A percentile compares a stretch with the other conserved stretches of the same genome.
Conservation (phyloP, 805 yeast genomes). For the Wickerhamomyces sydowiorum region DNA sequence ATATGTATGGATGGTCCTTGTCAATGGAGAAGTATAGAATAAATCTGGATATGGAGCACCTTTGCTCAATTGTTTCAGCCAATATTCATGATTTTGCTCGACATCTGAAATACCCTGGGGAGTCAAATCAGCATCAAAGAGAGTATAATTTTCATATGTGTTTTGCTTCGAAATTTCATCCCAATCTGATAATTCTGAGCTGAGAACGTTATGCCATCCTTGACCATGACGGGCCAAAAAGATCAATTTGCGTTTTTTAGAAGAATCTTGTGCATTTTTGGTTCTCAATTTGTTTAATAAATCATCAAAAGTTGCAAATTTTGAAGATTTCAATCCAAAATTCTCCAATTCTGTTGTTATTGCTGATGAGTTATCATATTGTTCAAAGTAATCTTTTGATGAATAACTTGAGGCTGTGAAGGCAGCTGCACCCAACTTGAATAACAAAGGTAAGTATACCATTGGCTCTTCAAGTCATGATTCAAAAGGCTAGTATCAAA, state of each 20-base stretch:
- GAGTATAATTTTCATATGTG: background rate
- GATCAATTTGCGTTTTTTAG: background rate
- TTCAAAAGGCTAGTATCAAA: no score
- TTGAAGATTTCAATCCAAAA: background rate
- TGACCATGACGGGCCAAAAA: background rate
- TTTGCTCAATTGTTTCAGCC: background rate
- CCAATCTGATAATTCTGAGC: background rate
- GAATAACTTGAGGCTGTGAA: background rate
- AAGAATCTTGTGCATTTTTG: background rate
- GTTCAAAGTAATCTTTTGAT: background rate
- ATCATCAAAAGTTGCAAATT: background rate
- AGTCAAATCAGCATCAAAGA: background rate
- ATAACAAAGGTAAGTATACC: background rate
- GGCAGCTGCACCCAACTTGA: background rate
- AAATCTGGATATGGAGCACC: background rate
- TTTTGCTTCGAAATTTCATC: background rate
- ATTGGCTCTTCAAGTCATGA: no score
- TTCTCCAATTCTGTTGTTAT: background rate
- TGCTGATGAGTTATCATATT: background rate
- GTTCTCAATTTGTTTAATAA: background rate
- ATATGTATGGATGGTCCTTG: background rate
- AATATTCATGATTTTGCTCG: background rate
- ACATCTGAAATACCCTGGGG: background rate
- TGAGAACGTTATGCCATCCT: background rate
- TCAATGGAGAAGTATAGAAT: background rate